Percentiles rank a stretch among this genome's conserved stretches.
phyloP scores from a whole-genome alignment of 805 yeast species.

The Wickerhamiella allomyrinae region DNA sequence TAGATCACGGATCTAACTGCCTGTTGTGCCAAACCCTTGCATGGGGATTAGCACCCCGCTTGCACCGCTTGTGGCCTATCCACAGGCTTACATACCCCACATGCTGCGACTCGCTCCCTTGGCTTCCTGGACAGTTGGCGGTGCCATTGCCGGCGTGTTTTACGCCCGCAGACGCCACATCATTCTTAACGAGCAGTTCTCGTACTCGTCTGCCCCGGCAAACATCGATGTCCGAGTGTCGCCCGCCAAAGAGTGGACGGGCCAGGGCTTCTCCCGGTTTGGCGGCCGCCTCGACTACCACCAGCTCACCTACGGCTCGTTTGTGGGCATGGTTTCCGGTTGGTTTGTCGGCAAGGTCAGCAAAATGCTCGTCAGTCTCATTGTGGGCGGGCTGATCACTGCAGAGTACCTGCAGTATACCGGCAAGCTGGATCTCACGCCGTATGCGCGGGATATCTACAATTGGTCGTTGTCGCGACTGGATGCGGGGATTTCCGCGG shows the following conservation, averaged over 20 bases:
- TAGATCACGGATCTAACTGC: no score
- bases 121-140: background rate
- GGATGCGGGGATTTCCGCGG: slow-evolving; percentile 35
- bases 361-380: slow-evolving; percentile 35
- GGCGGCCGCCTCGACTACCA: slow-evolving; percentile 35
- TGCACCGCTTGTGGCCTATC: no score
- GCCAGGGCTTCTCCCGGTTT: slow-evolving; percentile 2
- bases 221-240: background rate
- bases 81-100: background rate
- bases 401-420: slow-evolving; percentile 43
- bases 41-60: no score
- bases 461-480: slow-evolving; percentile 24
- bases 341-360: slow-evolving; percentile 47
- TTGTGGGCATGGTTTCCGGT: slow-evolving; percentile 46
- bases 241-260: background rate
- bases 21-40: no score
- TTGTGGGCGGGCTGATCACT: slow-evolving; percentile 32
- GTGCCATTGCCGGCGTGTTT: background rate
- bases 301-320: slow-evolving; percentile 49
- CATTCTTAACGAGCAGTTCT: background rate
- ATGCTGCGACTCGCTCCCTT: background rate
- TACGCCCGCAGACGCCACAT: background rate
- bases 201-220: background rate
- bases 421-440: slow-evolving; percentile 27
- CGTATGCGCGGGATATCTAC: slow-evolving; percentile 16